A percentile compares a stretch with the other conserved stretches of the same genome.
phyloP scores from a whole-genome alignment of 176 grass and related monocot genomes.

The Stipa capillata region DNA sequence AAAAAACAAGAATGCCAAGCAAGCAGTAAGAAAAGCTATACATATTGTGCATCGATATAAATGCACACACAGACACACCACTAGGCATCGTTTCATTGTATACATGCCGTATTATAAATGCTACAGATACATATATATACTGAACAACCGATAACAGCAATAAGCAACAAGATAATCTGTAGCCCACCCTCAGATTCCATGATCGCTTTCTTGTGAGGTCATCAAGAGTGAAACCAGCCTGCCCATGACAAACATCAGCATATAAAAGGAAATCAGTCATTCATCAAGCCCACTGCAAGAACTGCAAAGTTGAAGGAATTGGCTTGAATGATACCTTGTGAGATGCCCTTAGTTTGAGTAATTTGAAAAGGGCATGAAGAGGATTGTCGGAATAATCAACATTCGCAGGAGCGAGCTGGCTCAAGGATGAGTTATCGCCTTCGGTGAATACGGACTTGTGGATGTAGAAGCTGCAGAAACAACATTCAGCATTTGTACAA shows the following conservation, averaged over 20 bases:
- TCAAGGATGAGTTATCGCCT: constrained; percentile 33
- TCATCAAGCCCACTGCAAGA: neutral
- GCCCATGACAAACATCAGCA: neutral
- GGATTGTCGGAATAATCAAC: constrained; percentile 38
- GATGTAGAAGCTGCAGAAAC: constrained; percentile 64
- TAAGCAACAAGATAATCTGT: neutral
- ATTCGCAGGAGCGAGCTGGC: constrained; percentile 17
- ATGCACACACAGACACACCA: neutral
- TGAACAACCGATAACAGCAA: neutral
- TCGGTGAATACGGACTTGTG: constrained; percentile 62
- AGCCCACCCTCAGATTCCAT: constrained; percentile 47
- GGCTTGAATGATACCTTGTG: constrained; percentile 30
- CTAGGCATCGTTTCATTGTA: neutral
- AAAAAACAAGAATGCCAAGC: neutral
- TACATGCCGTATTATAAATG: neutral
- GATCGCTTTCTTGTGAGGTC: constrained; percentile 49
- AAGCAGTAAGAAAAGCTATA: neutral
- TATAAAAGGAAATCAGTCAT: neutral
- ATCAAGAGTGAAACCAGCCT: constrained; percentile 64
- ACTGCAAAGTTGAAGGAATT: neutral
- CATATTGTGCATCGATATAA: neutral
- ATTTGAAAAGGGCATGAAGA: constrained; percentile 35
- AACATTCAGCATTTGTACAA: neutral
- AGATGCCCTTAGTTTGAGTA: constrained; percentile 47
- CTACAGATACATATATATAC: neutral